phyloP scores from a whole-genome alignment of 257 asterid genomes.

The Ajuga chamaepitys region DNA sequence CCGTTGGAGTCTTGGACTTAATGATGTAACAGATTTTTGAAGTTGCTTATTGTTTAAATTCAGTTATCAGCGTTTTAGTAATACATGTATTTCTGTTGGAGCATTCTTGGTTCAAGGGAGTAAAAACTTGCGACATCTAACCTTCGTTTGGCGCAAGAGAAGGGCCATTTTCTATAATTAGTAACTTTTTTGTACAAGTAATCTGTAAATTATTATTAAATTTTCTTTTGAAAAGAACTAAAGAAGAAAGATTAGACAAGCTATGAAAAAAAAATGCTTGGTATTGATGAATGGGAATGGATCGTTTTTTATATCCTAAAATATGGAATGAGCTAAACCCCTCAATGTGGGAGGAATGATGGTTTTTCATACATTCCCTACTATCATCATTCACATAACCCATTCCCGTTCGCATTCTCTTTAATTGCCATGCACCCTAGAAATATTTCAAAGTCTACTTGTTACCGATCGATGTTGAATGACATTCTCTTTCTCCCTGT shows the following conservation, averaged over 20 bases:
- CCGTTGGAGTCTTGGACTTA: neutral
- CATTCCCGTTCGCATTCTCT: no score
- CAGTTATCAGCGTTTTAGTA: neutral
- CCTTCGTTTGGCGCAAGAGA: neutral
- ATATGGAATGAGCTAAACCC: no score
- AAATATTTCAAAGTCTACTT: constrained; percentile 1
- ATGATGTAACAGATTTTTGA: neutral
- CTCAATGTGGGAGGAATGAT: no score
- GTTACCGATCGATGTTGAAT: constrained; percentile 1
- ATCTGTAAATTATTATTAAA: neutral
- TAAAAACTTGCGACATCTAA: neutral
- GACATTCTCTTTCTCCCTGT: neutral
- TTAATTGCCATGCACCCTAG: no score
- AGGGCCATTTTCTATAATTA: neutral
- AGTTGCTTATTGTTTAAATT: neutral
- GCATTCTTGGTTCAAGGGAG: neutral
- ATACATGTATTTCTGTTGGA: neutral
- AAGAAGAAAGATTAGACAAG: neutral
- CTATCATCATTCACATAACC: no score
- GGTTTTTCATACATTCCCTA: no score
- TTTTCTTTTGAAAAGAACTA: neutral
- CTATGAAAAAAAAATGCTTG: no score
- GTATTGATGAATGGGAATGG: no score
- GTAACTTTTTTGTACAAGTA: neutral
- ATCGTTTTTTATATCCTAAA: no score